Percentiles rank a stretch among this genome's conserved stretches.
These are phyloP conservation scores for Aspergillus nidulans DNA, from an alignment of 495 filamentous ascomycete species.

Conservation along the genomic window DNA sequence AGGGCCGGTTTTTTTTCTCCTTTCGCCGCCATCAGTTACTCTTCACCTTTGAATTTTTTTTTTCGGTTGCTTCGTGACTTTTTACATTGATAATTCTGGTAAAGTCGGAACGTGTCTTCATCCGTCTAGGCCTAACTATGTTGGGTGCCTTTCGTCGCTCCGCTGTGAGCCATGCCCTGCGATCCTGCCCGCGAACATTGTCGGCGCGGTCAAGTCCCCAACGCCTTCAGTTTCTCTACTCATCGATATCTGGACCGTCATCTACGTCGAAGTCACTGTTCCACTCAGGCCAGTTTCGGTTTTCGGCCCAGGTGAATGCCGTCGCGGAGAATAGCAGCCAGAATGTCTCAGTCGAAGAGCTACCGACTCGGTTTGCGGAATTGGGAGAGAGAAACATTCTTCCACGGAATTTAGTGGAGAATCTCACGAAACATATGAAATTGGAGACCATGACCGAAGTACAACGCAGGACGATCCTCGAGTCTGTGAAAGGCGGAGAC, in stretches of 20 bases:
- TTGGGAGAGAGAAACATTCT: constrained; percentile 60
- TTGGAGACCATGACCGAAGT: constrained; percentile 89
- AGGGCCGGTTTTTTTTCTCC: constrained; percentile 3
- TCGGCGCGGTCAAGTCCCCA: constrained; percentile 26
- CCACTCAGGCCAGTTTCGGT: constrained; percentile 25
- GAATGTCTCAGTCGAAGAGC: constrained; percentile 16
- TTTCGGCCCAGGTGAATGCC: constrained; percentile 22
- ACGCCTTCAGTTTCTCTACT: constrained; percentile 28
- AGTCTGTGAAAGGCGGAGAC: constrained; percentile 73
- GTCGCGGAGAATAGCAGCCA: constrained; percentile 1
- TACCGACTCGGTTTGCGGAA: constrained; percentile 66
- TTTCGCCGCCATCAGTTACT: background rate
- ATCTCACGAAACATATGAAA: constrained; percentile 68
- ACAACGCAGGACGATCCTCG: constrained; percentile 76
- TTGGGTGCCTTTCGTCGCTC: constrained; percentile 40
- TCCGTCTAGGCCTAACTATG: constrained; percentile 27
- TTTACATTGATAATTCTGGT: background rate
- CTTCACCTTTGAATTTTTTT: background rate
- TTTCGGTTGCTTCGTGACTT: constrained; percentile 3
- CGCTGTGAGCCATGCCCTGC: constrained; percentile 35
- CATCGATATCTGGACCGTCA: constrained; percentile 17
- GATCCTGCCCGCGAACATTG: constrained; percentile 29
- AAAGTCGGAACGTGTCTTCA: background rate
- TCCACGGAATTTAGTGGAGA: constrained; percentile 56
- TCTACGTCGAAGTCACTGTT: constrained; percentile 27